These are phyloP conservation scores for Apiospora phragmitis DNA, from an alignment of 2,329 filamentous ascomycete species.

Conservation along the genomic window DNA sequence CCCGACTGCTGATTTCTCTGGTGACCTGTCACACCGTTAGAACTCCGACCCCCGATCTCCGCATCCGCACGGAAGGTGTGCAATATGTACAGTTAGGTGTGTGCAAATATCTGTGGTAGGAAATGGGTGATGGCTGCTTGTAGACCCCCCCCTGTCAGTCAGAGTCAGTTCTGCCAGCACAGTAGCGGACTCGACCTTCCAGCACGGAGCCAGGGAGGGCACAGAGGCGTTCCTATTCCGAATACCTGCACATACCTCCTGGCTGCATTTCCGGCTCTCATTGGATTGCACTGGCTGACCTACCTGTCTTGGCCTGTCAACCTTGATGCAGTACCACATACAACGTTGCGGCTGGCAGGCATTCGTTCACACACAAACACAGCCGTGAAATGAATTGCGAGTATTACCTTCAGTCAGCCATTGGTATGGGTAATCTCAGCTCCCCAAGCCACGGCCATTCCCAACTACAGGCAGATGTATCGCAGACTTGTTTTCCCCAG, in stretches of 20 bases:
- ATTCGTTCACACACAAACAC: neutral
- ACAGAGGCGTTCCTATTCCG: neutral
- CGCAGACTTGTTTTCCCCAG: neutral
- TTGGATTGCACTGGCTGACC: slow-evolving; percentile 3
- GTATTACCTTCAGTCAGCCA: neutral
- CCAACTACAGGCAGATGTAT: neutral
- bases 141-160: neutral
- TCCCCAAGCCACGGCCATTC: neutral
- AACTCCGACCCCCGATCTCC: slow-evolving; percentile 2
- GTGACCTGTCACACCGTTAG: neutral
- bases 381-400: neutral
- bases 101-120: neutral
- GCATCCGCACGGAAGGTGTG: neutral
- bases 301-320: neutral
- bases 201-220: neutral
- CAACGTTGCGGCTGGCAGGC: slow-evolving; percentile 3
- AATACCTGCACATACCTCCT: neutral
- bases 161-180: neutral
- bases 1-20: neutral
- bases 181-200: neutral
- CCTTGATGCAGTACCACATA: slow-evolving; percentile 4
- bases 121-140: neutral
- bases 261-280: neutral
- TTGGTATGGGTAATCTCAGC: neutral
- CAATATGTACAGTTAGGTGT: neutral